Conservation (phyloP, 306 rosid genomes). For the Lathyrus sativus region DNA sequence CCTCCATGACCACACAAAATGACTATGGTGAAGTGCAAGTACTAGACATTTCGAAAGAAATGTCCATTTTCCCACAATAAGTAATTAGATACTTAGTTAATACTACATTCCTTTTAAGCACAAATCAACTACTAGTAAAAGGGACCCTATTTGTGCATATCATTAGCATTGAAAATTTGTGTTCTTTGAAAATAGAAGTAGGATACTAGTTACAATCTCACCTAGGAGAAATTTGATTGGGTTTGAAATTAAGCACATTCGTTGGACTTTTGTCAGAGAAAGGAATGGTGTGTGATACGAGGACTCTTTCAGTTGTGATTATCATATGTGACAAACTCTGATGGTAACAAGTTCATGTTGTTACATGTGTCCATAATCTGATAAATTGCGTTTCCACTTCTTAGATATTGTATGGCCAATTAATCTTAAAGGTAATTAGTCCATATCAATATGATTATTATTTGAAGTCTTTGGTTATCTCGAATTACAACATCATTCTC, state of each 20-base stretch:
- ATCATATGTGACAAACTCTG: slow-evolving; percentile 12
- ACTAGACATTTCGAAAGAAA: slow-evolving; percentile 3
- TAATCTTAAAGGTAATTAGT: not conserved
- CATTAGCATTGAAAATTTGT: too few relatives aligned
- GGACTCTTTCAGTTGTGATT: slow-evolving; percentile 25
- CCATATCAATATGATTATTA: not conserved
- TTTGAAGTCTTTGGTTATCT: not conserved
- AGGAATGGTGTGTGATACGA: slow-evolving; percentile 22
- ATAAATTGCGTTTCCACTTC: slow-evolving; percentile 13
- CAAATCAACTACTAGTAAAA: slow-evolving; percentile 13
- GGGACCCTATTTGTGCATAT: not conserved
- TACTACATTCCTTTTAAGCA: slow-evolving; percentile 36
- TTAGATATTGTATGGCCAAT: not conserved
- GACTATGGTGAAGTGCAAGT: slow-evolving; percentile 20
- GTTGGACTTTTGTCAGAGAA: slow-evolving; percentile 27
- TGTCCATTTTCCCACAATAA: slow-evolving; percentile 7
- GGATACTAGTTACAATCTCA: not conserved
- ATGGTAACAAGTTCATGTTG: slow-evolving; percentile 34
- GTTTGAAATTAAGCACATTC: slow-evolving; percentile 4
- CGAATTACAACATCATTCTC: not conserved
- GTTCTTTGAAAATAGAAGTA: too few relatives aligned
- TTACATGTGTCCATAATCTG: slow-evolving; percentile 31
- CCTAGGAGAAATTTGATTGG: slow-evolving; percentile 23
- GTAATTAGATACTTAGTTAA: slow-evolving; percentile 19
- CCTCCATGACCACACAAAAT: slow-evolving; percentile 39